A percentile compares a stretch with the other conserved stretches of the same genome.
phyloP scores from a whole-genome alignment of 1,284 basidiomycete species.

The Irpex rosettiformis region DNA sequence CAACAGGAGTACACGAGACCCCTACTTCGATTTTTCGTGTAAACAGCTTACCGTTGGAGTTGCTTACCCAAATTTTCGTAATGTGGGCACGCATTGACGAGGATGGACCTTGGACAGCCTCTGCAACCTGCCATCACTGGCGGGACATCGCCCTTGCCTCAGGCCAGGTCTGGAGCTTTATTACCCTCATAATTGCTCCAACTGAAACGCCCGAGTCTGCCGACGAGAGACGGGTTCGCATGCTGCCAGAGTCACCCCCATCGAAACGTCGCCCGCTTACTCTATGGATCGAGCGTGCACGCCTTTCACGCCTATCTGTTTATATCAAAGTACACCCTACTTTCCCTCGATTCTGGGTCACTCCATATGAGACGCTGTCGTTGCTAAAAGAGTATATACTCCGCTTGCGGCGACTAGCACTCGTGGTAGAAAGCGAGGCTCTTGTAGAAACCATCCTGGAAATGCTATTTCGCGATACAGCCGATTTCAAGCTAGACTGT shows the following conservation, averaged over 20 bases:
- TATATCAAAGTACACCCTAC: no score
- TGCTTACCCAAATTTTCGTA: conserved; percentile 3
- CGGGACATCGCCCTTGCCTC: conserved; percentile 10
- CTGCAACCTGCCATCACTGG: conserved; percentile 15
- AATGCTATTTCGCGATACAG: not conserved
- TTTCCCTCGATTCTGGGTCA: no score
- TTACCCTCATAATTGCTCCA: conserved; percentile 3
- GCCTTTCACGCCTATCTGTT: no score
- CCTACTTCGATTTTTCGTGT: no score
- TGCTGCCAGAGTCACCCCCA: no score
- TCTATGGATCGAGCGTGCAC: no score
- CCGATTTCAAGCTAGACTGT: not conserved
- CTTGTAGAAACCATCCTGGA: not conserved
- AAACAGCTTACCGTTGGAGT: no score
- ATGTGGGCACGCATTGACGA: conserved; percentile 13
- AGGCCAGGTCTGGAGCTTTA: conserved; percentile 15
- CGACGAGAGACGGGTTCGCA: no score
- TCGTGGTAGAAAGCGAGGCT: not conserved
- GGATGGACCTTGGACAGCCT: conserved; percentile 17
- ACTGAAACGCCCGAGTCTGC: conserved; percentile 1
- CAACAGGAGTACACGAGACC: no score
- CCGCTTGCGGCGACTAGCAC: not conserved
- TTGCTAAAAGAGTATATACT: no score
- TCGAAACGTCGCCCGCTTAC: no score
- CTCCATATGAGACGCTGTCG: no score